These are phyloP conservation scores for Phytophthora rubi DNA, from an alignment of 352 stramenopile species.

Conservation along the genomic window DNA sequence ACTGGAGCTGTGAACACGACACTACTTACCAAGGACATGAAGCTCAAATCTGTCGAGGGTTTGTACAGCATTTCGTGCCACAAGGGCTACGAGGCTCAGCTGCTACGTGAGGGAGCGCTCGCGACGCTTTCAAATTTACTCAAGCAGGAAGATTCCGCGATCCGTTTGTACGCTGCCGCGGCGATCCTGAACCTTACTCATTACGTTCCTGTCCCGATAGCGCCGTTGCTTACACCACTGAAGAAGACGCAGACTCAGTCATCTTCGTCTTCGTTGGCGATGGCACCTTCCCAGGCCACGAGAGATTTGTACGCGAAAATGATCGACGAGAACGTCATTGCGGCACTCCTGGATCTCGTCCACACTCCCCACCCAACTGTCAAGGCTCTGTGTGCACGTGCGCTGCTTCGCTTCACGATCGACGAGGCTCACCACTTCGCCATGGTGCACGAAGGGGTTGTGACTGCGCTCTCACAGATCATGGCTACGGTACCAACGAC, in stretches of 20 bases:
- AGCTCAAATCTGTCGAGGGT: constrained; percentile 77
- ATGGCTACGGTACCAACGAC: constrained; percentile 52
- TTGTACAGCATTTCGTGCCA: constrained; percentile 85
- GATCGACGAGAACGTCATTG: constrained; percentile 75
- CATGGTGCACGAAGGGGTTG: constrained; percentile 80
- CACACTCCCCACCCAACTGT: constrained; percentile 68
- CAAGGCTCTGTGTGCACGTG: constrained; percentile 73
- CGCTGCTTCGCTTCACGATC: constrained; percentile 74
- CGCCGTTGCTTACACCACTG: constrained; percentile 25
- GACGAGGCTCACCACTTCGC: constrained; percentile 80
- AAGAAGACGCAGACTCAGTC: constrained; percentile 28
- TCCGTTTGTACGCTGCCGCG: constrained; percentile 71
- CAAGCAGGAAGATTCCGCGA: constrained; percentile 72
- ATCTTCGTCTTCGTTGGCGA: constrained; percentile 22
- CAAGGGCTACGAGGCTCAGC: constrained; percentile 72
- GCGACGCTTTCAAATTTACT: constrained; percentile 62
- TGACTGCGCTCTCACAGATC: constrained; percentile 69
- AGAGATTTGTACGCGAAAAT: constrained; percentile 71
- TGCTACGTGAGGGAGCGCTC: constrained; percentile 73
- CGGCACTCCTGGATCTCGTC: constrained; percentile 65
- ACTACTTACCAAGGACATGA: constrained; percentile 68
- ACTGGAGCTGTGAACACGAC: constrained; percentile 25
- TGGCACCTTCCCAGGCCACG: constrained; percentile 36
- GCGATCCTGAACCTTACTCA: constrained; percentile 81
- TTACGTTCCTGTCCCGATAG: constrained; percentile 21